Conservation (phyloP, 2,329 filamentous ascomycete species). For the Calonectria pseudoturangicola region DNA sequence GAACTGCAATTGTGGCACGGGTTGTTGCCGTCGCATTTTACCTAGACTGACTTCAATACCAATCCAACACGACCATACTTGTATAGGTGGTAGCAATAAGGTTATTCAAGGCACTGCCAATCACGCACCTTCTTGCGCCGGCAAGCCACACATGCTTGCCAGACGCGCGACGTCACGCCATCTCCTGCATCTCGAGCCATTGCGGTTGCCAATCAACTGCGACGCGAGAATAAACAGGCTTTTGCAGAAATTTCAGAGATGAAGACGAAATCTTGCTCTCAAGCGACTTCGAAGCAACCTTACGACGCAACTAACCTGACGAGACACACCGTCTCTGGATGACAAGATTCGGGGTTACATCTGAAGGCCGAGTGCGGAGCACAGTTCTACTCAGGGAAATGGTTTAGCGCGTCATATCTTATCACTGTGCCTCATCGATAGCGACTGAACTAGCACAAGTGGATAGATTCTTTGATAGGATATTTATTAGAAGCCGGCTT, state of each 20-base stretch:
- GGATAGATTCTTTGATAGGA: not conserved
- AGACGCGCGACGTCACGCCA: conserved; percentile 12
- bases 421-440: not conserved
- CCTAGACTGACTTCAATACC: conserved; percentile 2
- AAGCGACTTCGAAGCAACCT: not conserved
- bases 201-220: not conserved
- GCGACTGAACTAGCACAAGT: not conserved
- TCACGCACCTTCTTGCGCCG: conserved; percentile 28
- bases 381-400: not conserved
- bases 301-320: not conserved
- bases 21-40: conserved; percentile 40
- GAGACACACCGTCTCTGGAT: not conserved
- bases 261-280: not conserved
- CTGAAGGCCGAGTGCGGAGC: conserved; percentile 12
- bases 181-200: conserved; percentile 27
- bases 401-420: conserved; percentile 17
- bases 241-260: not conserved
- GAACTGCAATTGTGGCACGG: conserved; percentile 39
- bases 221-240: not conserved
- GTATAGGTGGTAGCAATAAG: not conserved
- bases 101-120: not conserved
- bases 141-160: conserved; percentile 31
- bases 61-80: not conserved
- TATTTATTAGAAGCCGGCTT: too few species aligned
- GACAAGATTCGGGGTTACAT: conserved; percentile 10